phyloP scores from a whole-genome alignment of 352 stramenopile genomes.

The Phytophthora multivora region DNA sequence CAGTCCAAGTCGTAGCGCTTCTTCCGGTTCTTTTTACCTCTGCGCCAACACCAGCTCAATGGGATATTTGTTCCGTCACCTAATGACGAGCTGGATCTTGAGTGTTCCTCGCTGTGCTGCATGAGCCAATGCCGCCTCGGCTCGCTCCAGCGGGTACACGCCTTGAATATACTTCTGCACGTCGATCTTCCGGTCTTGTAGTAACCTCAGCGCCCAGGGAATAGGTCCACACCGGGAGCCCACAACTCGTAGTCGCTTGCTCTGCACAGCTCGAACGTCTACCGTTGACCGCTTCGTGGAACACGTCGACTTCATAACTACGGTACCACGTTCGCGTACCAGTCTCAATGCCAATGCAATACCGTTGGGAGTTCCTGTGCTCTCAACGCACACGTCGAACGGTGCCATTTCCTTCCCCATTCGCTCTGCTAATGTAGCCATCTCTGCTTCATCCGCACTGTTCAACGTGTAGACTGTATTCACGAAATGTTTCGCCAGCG shows the following conservation, averaged over 20 bases:
- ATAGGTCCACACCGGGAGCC: constrained; percentile 76
- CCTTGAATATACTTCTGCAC: constrained; percentile 73
- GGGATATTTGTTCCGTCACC: constrained; percentile 15
- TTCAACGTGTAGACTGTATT: constrained; percentile 33
- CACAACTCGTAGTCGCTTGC: constrained; percentile 56
- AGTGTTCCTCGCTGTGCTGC: constrained; percentile 51
- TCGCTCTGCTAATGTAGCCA: constrained; percentile 26
- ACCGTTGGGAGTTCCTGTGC: constrained; percentile 54
- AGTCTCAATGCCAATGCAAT: constrained; percentile 49
- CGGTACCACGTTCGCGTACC: constrained; percentile 35
- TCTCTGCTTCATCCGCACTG: constrained; percentile 25
- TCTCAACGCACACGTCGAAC: constrained; percentile 76
- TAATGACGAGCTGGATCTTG: constrained; percentile 70
- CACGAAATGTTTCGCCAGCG: constrained; percentile 53
- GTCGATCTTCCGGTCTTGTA: constrained; percentile 53
- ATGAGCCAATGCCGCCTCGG: constrained; percentile 50
- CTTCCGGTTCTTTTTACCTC: constrained; percentile 6
- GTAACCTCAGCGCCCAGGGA: constrained; percentile 53
- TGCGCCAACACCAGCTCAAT: constrained; percentile 14
- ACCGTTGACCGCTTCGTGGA: constrained; percentile 40
- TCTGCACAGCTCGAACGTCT: constrained; percentile 30
- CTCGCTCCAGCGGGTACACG: constrained; percentile 61
- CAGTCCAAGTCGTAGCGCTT: constrained; percentile 13
- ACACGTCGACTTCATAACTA: constrained; percentile 66
- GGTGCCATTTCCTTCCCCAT: constrained; percentile 21